Conservation (phyloP, 225 moss, liverwort and hornwort genomes). For the Rhytidiadelphus loreus region DNA sequence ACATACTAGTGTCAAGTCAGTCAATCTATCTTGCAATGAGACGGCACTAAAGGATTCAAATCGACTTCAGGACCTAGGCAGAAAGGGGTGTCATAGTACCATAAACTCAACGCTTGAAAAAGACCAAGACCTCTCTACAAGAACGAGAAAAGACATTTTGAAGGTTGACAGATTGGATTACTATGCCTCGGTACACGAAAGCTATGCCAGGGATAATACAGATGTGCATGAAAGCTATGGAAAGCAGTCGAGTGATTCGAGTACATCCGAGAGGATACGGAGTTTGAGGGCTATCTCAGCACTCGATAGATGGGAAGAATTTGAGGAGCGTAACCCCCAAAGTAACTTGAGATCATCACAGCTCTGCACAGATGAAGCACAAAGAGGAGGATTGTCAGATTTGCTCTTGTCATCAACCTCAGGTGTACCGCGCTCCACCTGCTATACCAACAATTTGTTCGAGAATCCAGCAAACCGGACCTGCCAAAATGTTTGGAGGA, state of each 20-base stretch:
- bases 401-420: constrained; percentile 1
- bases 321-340: not conserved
- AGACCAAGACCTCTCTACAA: not conserved
- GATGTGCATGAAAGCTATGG: not conserved
- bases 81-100: not conserved
- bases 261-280: not conserved
- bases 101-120: not conserved
- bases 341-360: not conserved
- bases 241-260: not conserved
- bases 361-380: not conserved
- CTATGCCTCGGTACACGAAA: not conserved
- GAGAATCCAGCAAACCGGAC: not conserved
- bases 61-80: not conserved
- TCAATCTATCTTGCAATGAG: not conserved
- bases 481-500: not conserved
- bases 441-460: not conserved
- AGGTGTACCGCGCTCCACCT: not conserved
- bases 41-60: not conserved
- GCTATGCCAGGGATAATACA: not conserved
- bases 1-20: not conserved
- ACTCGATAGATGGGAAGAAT: not conserved
- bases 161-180: not conserved
- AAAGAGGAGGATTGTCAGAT: constrained; percentile 1
- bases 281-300: not conserved
- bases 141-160: not conserved